Evolutionary conservation across 129 eudicot species (phyloP), one percentile per base, ranked within the genome.

Genomic region (Flaveria sonorensis): DNA sequence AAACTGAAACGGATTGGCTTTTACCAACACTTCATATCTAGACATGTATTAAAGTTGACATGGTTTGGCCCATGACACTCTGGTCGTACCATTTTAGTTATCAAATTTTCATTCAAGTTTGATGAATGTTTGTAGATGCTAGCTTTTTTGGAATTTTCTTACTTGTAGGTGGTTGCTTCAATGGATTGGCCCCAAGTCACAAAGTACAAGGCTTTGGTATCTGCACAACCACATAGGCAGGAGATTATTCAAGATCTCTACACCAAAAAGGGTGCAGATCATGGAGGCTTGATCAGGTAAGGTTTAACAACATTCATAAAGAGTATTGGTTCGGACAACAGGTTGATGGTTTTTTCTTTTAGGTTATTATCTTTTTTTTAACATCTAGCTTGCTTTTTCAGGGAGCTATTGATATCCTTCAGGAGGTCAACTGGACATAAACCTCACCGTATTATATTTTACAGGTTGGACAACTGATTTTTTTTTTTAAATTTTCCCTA

Each of bases 141-240:
- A 3, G 16, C n/a, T 24, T 50, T 46, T 12, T 51, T 52, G 13
- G 0, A 10, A 11, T 28, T 2, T 21, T 16, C 19, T 72, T 15
- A 1, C 18, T 36, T 78, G 16, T 74, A 91, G 98, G 98, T 94
- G 19, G 98, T 94, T 39, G 98, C 96, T 28, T 94, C 98, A 26
- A 87, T 91, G 93, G 98, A 94, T 52, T 91, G 97, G 98, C 96
- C 97, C 0, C 76, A 84, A 13, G 86, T 94, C 0, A 81, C 93
- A 0, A 94, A 77, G 52, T 94, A 91, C 80, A 87, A 87, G 55
- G 96, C 83, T 0, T 69, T 91, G 13, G 88, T 91, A 7, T 91
- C 93, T 16, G 93, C 99, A 16, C 97, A 94, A 46, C 21, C 71
- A 20, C 96, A 75, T 42, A 81, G 97, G n/a, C 78, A 86, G 36